Conservation (phyloP, 768 basidiomycete genomes). For the Plicaturopsis crispa region DNA sequence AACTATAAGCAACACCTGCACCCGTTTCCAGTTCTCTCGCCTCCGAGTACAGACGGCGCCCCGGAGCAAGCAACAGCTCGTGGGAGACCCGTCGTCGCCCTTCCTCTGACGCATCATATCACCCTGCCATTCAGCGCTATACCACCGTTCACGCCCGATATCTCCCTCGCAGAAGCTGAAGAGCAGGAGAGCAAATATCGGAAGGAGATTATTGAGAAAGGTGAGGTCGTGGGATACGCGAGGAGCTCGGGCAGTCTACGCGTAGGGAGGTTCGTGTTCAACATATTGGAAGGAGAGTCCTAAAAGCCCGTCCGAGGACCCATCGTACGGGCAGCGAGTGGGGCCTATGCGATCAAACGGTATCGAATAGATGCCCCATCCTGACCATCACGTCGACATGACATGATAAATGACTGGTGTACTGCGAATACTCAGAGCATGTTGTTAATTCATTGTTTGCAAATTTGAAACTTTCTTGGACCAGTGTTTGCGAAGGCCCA, state of each 20-base stretch:
- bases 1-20: conserved; percentile 48
- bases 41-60: neutral
- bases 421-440: no score
- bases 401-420: no score
- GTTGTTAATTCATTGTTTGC: no score
- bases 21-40: conserved; percentile 30
- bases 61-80: neutral
- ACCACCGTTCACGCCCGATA: conserved; percentile 3
- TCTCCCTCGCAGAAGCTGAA: conserved; percentile 11
- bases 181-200: conserved; percentile 13
- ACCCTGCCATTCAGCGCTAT: conserved; percentile 22
- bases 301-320: no score
- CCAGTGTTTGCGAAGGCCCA: no score
- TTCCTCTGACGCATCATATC: conserved; percentile 31
- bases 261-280: conserved; percentile 9
- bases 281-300: no score
- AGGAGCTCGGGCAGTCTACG: conserved; percentile 17
- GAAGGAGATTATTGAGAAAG: conserved; percentile 11
- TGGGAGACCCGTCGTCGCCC: conserved; percentile 11
- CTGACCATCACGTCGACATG: no score
- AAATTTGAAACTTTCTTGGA: no score
- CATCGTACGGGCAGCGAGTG: no score
- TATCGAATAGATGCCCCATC: no score
- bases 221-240: conserved; percentile 18
- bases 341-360: no score